Percentiles rank a stretch among this genome's conserved stretches.
phyloP scores from a whole-genome alignment of 129 eudicot species.

The Smallanthus sonchifolius region DNA sequence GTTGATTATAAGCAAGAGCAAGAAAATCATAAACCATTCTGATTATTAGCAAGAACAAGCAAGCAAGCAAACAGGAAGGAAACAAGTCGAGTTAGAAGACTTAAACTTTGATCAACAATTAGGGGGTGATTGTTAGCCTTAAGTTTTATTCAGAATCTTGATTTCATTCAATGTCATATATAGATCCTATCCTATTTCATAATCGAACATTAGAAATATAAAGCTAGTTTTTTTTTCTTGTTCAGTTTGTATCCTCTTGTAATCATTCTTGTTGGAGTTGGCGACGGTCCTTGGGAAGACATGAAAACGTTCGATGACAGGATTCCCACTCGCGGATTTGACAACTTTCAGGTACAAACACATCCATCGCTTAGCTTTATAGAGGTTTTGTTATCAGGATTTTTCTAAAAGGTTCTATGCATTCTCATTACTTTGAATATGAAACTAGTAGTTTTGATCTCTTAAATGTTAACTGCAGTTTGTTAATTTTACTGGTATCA shows the following conservation, averaged over 20 bases:
- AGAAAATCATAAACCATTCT: no score
- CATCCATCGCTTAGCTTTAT: not conserved
- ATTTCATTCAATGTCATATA: no score
- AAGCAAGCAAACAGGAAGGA: no score
- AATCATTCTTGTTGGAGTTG: slow-evolving; percentile 75
- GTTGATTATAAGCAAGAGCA: no score
- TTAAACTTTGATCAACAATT: no score
- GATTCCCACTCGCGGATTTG: slow-evolving; percentile 68
- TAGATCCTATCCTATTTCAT: not conserved
- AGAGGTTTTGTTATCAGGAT: not conserved
- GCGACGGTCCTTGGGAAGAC: slow-evolving; percentile 94
- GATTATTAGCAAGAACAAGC: no score
- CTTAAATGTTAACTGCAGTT: slow-evolving; percentile 39
- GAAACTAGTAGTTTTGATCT: not conserved
- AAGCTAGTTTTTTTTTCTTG: not conserved
- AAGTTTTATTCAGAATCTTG: no score
- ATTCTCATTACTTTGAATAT: not conserved
- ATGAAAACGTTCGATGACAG: slow-evolving; percentile 76
- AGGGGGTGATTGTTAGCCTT: no score
- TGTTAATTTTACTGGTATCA: slow-evolving; percentile 66
- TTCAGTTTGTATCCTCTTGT: slow-evolving; percentile 62
- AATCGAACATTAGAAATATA: not conserved
- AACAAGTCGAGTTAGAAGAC: no score
- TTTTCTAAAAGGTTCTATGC: not conserved
- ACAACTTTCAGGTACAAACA: slow-evolving; percentile 62